These are phyloP conservation scores for Cymbidium sinense DNA, from an alignment of 106 monocot genomes.

Conservation along the genomic window DNA sequence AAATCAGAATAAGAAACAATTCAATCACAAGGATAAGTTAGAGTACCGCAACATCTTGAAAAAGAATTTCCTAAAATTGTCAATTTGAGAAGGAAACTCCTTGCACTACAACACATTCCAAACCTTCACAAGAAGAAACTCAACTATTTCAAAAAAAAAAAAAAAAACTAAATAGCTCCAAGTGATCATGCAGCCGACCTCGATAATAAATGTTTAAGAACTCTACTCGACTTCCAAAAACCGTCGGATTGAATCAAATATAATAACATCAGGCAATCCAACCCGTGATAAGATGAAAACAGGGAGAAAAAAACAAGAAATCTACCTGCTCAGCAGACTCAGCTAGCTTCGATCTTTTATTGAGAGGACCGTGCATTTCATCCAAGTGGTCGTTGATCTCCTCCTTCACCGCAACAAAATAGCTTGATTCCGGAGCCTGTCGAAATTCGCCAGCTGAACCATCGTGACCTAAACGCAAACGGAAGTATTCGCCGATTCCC, in stretches of 20 bases:
- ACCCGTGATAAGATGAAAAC: background rate
- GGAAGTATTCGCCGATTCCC: background rate
- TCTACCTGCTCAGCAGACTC: slow-evolving; percentile 14
- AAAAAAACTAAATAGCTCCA: no score
- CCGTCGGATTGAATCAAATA: background rate
- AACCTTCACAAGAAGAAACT: no score
- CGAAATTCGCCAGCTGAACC: slow-evolving; percentile 42
- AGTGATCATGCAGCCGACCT: no score
- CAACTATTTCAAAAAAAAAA: no score
- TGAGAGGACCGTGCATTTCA: slow-evolving; percentile 46
- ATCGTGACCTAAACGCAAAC: slow-evolving; percentile 11
- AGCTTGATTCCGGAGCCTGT: slow-evolving; percentile 13
- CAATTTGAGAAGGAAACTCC: background rate
- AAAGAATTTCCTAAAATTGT: background rate
- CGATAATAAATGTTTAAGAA: background rate
- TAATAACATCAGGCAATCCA: background rate
- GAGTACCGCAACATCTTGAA: background rate
- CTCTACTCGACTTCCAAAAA: background rate
- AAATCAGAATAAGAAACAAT: background rate
- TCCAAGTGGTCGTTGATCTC: slow-evolving; percentile 49
- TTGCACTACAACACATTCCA: no score
- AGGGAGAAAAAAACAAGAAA: background rate
- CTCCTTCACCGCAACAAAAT: slow-evolving; percentile 32
- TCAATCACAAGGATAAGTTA: background rate
- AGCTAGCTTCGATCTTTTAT: slow-evolving; percentile 33